Base-by-base conservation (phyloP, 352 stramenopile genomes). In the Phytophthora uliginosa region DNA sequence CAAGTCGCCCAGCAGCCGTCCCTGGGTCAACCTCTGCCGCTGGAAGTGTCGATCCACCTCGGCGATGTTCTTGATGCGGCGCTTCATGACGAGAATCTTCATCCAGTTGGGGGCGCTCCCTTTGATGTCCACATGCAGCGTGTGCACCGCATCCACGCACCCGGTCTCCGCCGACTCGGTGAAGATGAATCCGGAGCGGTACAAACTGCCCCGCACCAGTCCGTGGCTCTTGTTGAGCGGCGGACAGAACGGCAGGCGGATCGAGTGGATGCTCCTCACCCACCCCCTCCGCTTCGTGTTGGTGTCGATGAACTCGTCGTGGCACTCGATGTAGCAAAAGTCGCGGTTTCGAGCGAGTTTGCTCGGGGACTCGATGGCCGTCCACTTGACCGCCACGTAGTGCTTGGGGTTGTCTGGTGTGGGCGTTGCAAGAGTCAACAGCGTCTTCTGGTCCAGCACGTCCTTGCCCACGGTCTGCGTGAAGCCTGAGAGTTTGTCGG, bases 381-480 rank as follows among this genome's bases (percentile, higher is more conserved):
- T 91, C 89, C 89, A 96, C 71, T 95, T 94, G 62, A 94, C 85
- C 1, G 77, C 86, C n/a, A 96, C 86, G 54, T 88, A 94, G 62
- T 96, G 88, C 58, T 93, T 91, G 7, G 89, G 89, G 68, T 96
- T 95, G 6, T 94, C 88, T 3, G 61, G 59, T 2, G 87, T 90
- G 3, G 87, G 89, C 4, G 60, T 71, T 3, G 85, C 88, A 20
- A 96, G 78, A 12, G 89, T 79, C 40, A 93, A 73, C 24, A 96
- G 79, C 51, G 85, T 93, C 69, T 92, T 85, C 63, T 95, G 85
- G 73, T 96, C 89, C 47, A 96, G 71, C 28, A 95, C 63, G 36
- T 96, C 89, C 33, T 91, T 93, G 28, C 86, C 86, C 2, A 95
- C 84, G 0, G 86, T 92, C 62, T 94, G 82, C 22, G 83, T 71